Percentiles rank a stretch among this genome's conserved stretches.
Evolutionary conservation across 2,329 filamentous ascomycete genomes (phyloP).

Genomic region (Hortaea sp.): DNA sequence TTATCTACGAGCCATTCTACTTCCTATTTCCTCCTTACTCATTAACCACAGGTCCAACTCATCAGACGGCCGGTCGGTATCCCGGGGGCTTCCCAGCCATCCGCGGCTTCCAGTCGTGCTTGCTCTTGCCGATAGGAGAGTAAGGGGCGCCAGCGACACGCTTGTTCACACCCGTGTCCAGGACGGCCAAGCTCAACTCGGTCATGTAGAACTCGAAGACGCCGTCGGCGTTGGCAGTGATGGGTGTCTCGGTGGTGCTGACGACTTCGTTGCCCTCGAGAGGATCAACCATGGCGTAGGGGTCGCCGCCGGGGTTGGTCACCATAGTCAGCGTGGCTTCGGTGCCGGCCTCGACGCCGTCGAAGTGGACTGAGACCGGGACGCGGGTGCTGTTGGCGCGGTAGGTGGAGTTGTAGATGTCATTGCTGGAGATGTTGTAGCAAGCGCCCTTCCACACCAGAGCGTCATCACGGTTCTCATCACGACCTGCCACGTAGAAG

Average conservation of each 20-base stretch:
- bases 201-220: constrained; percentile 44
- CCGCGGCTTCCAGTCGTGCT: too few species aligned
- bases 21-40: neutral
- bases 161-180: constrained; percentile 27
- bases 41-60: neutral
- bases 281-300: constrained; percentile 15
- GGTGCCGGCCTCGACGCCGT: constrained; percentile 21
- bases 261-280: constrained; percentile 40
- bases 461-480: constrained; percentile 16
- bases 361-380: constrained; percentile 24
- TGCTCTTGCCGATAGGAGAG: too few species aligned
- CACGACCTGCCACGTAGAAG: constrained; percentile 34
- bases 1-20: neutral
- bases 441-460: constrained; percentile 33
- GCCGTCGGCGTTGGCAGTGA: constrained; percentile 38
- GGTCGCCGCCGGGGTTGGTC: constrained; percentile 23
- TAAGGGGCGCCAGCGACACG: too few species aligned
- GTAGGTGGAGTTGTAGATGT: constrained; percentile 35
- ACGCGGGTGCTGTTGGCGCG: constrained; percentile 15
- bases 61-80: too few species aligned
- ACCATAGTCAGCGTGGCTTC: constrained; percentile 31
- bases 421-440: too few species aligned
- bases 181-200: constrained; percentile 46
- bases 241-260: constrained; percentile 27
- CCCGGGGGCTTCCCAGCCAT: too few species aligned